These are phyloP conservation scores for Parmales sp. DNA, from an alignment of 108 stramenopile genomes.

Conservation along the genomic window DNA sequence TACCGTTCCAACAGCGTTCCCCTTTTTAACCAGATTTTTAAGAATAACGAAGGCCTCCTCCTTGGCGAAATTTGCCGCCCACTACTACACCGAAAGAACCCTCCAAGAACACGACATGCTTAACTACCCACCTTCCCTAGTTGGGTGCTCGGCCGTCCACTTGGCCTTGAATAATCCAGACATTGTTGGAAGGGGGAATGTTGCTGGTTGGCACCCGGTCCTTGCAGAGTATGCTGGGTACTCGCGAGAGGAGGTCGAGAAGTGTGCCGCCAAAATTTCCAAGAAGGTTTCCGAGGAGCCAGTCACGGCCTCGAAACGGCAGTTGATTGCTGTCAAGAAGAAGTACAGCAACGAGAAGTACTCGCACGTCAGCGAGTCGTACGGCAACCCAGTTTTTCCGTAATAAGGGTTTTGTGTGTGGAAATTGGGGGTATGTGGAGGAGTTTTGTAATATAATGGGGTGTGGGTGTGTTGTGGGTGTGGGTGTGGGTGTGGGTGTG, in stretches of 20 bases:
- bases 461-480: no score
- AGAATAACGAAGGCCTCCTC: conserved; percentile 49
- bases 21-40: conserved; percentile 81
- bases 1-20: conserved; percentile 81
- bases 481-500: no score
- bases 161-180: conserved; percentile 58
- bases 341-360: conserved; percentile 52
- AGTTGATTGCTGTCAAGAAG: conserved; percentile 48
- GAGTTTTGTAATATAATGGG: no score
- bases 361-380: conserved; percentile 24
- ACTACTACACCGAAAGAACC: conserved; percentile 85
- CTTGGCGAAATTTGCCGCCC: conserved; percentile 47
- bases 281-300: conserved; percentile 40
- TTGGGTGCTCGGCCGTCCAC: conserved; percentile 75
- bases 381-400: conserved; percentile 12
- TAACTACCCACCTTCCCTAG: conserved; percentile 63
- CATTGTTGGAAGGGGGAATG: not conserved
- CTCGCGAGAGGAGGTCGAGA: conserved; percentile 17
- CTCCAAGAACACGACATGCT: conserved; percentile 87
- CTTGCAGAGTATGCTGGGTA: conserved; percentile 58
- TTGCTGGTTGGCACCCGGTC: conserved; percentile 10
- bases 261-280: conserved; percentile 27
- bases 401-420: no score
- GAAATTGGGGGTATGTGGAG: no score
- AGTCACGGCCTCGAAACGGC: conserved; percentile 39